Conservation (phyloP, 2,329 filamentous ascomycete species). For the Cladosporium sp. region DNA sequence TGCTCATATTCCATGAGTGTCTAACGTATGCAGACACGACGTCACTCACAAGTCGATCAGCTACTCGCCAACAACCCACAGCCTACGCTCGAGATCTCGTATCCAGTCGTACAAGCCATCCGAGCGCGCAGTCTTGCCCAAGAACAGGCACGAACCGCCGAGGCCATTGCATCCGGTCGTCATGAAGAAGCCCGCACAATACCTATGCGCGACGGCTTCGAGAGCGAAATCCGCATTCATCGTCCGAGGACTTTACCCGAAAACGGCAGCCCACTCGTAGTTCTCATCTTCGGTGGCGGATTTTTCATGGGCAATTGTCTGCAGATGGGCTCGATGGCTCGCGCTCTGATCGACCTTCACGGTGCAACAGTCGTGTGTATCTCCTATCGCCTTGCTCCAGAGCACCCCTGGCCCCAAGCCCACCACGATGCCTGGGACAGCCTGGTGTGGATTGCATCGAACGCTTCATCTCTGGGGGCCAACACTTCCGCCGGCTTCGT, state of each 20-base stretch:
- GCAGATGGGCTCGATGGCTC: slow-evolving; percentile 17
- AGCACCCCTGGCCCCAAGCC: slow-evolving; percentile 52
- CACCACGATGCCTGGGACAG: slow-evolving; percentile 50
- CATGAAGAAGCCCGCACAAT: slow-evolving; percentile 18
- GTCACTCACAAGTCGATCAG: not conserved
- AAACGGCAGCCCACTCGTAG: slow-evolving; percentile 20
- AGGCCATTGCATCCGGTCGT: not conserved
- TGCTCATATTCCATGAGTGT: too few species aligned
- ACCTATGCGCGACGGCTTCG: slow-evolving; percentile 30
- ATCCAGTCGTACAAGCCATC: not conserved
- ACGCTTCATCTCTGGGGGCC: slow-evolving; percentile 38
- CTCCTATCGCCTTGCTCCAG: slow-evolving; percentile 54
- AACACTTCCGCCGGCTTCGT: slow-evolving; percentile 45
- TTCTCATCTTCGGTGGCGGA: slow-evolving; percentile 24
- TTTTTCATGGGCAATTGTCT: slow-evolving; percentile 21
- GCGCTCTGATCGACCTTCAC: slow-evolving; percentile 12
- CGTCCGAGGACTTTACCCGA: slow-evolving; percentile 18
- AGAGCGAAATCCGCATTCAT: slow-evolving; percentile 33
- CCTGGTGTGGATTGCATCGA: slow-evolving; percentile 41
- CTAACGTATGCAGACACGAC: too few species aligned
- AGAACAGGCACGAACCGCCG: not conserved
- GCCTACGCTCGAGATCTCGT: not conserved
- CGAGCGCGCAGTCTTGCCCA: not conserved
- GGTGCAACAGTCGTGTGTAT: not conserved
- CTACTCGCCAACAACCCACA: not conserved